Base-by-base conservation (phyloP, 1,139 yeast genomes). In the Magnusiomyces ingens region DNA sequence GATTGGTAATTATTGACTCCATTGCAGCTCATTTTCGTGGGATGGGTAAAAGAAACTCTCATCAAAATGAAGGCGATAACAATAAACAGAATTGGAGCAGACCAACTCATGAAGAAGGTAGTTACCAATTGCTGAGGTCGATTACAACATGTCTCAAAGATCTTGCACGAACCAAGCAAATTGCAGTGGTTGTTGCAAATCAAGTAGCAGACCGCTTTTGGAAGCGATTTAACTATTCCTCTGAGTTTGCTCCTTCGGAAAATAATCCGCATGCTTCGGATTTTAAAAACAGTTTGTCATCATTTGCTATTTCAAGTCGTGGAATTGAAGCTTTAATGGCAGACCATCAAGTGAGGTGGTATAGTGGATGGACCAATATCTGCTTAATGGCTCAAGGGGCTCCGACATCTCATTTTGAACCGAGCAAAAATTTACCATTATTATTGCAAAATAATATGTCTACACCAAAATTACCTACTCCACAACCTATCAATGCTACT, bases 1-100 rank as follows among this genome's bases (percentile, higher is more conserved):
- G 79, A 46, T 62, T 85, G 19, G 72, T 90, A 0, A 74, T 88
- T 0, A 75, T 90, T 10, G 97, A 90, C 67, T 85, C 95, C 40
- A 81, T 90, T n/a, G 88, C 96, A 0, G 94, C 89, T 58, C 96
- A 88, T 65, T 71, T 85, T 51, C 71, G 96, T 54, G 81, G 82
- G 45, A 48, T 64, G 64, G 29, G 32, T 17, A 12, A 36, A 36
- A 12, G n/a, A 36, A 41, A 26, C 49, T 40, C 42, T 29, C 19
- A 41, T 46, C 29, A 36, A 56, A 44, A 49, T 50, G 18, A 50
- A 54, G 21, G n/a, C n/a, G n/a, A 52, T 53, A 36, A 36, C 3
- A 36, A 12, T 36, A 36, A 36, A 36, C 8, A 5, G n/a, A 13
- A 36, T n/a, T 36, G 40, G 40, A 36, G 11, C n/a, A 36, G 17